Percentiles rank a stretch among this genome's conserved stretches.
These are phyloP conservation scores for Opeltia flavorubescens DNA, from an alignment of 495 filamentous ascomycete species.

Conservation along the genomic window DNA sequence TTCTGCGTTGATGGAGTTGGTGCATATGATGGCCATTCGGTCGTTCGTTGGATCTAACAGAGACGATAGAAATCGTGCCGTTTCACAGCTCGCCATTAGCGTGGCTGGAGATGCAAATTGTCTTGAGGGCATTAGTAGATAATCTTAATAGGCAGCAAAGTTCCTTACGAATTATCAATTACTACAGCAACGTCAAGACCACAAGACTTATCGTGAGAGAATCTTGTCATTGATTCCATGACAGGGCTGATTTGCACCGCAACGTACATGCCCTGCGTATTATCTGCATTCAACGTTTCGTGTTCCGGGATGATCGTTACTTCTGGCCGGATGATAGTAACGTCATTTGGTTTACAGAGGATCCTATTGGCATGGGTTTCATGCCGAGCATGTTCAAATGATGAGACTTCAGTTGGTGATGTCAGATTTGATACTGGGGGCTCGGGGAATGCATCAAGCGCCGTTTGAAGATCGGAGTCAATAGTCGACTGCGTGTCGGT, in stretches of 20 bases:
- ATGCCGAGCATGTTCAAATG: neutral
- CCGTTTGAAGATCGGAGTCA: slow-evolving; percentile 4
- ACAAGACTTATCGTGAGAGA: neutral
- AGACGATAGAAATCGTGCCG: slow-evolving; percentile 13
- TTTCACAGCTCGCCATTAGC: slow-evolving; percentile 16
- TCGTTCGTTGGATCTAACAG: slow-evolving; percentile 8
- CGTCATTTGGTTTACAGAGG: slow-evolving; percentile 5
- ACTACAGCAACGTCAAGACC: slow-evolving; percentile 13
- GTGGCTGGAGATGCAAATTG: slow-evolving; percentile 12
- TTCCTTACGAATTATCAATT: slow-evolving; percentile 14
- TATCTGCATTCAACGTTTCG: slow-evolving; percentile 4
- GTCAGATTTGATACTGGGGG: slow-evolving; percentile 7
- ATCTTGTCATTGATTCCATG: neutral
- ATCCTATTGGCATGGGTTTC: neutral
- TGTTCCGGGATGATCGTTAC: slow-evolving; percentile 11
- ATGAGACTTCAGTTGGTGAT: slow-evolving; percentile 1
- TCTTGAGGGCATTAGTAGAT: slow-evolving; percentile 1
- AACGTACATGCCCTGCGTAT: slow-evolving; percentile 8
- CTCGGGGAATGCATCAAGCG: slow-evolving; percentile 9
- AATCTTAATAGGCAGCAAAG: neutral
- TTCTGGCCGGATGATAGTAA: slow-evolving; percentile 8
- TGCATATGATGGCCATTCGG: slow-evolving; percentile 14
- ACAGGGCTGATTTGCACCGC: slow-evolving; percentile 11
- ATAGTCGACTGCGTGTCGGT: neutral
- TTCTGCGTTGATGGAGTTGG: neutral